Conservation (phyloP, 2,329 filamentous ascomycete genomes). For the Colletotrichum eleusines region DNA sequence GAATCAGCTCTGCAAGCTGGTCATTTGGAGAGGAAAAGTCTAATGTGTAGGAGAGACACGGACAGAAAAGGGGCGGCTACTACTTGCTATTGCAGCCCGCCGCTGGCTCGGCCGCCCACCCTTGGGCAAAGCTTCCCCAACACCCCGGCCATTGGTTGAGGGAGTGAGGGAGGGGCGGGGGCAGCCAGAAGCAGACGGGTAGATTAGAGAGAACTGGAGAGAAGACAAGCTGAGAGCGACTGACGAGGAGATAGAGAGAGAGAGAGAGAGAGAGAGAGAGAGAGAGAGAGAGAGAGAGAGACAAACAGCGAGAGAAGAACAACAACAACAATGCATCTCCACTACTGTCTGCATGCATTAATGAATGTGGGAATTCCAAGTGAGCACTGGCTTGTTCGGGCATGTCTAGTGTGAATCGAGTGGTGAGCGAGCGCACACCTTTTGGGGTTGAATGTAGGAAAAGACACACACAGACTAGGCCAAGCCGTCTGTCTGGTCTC, state of each 20-base stretch:
- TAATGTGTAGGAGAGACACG: slow-evolving; percentile 21
- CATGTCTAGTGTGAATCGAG: slow-evolving; percentile 3
- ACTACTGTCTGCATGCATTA: slow-evolving; percentile 9
- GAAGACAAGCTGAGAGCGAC: no score
- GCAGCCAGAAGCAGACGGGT: slow-evolving; percentile 23
- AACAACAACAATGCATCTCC: slow-evolving; percentile 16
- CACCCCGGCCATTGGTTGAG: slow-evolving; percentile 46
- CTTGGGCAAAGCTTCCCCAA: slow-evolving; percentile 45
- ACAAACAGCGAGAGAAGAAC: no score
- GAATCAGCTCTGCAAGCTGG: not conserved
- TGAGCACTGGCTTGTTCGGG: not conserved
- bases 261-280: no score
- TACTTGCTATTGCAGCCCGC: slow-evolving; percentile 36
- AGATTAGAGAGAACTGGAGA: slow-evolving; percentile 2
- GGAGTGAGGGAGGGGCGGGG: slow-evolving; percentile 44
- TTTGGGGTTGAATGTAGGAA: slow-evolving; percentile 1
- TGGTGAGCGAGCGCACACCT: not conserved
- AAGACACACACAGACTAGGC: slow-evolving; percentile 16
- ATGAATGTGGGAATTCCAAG: not conserved
- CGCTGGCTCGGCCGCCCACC: slow-evolving; percentile 18
- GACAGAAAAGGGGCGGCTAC: slow-evolving; percentile 24
- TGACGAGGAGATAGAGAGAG: no score
- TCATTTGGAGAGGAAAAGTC: slow-evolving; percentile 2
- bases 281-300: not conserved
- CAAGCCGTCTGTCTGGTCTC: slow-evolving; percentile 29